phyloP scores from a whole-genome alignment of 1,284 basidiomycete genomes.

The Leccinum huronense region DNA sequence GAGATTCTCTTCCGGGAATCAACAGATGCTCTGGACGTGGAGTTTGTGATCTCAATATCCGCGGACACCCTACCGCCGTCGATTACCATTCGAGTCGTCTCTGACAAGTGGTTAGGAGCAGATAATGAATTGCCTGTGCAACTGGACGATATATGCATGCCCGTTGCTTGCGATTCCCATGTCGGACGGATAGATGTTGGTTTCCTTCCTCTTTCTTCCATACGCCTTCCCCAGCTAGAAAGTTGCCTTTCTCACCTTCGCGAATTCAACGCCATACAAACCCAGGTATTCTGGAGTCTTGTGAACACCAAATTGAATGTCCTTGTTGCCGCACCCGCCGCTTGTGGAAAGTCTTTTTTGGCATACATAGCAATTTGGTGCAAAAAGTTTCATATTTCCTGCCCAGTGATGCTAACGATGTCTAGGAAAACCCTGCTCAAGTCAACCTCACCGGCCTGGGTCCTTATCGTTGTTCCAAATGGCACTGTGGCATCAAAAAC shows the following conservation, averaged over 20 bases:
- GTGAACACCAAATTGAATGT: constrained; percentile 70
- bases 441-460: constrained; percentile 44
- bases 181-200: constrained; percentile 80
- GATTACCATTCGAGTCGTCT: constrained; percentile 76
- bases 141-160: constrained; percentile 77
- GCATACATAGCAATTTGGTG: constrained; percentile 74
- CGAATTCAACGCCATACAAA: constrained; percentile 85
- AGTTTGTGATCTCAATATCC: constrained; percentile 80
- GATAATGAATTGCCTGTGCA: constrained; percentile 72
- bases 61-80: constrained; percentile 55
- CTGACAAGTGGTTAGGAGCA: constrained; percentile 93
- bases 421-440: constrained; percentile 50
- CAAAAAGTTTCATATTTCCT: constrained; percentile 18
- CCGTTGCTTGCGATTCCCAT: constrained; percentile 60
- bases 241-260: constrained; percentile 47
- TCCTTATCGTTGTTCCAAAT: constrained; percentile 56
- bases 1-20: constrained; percentile 70
- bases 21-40: constrained; percentile 60
- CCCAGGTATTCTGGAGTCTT: constrained; percentile 86
- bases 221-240: constrained; percentile 50
- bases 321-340: constrained; percentile 80
- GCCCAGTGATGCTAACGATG: constrained; percentile 15
- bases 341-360: constrained; percentile 81
- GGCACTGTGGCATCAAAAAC: constrained; percentile 49
- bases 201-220: constrained; percentile 61